Percentiles rank a stretch among this genome's conserved stretches.
Evolutionary conservation across 2,329 filamentous ascomycete genomes (phyloP).

Genomic region (Leptoxyphium fumago): DNA sequence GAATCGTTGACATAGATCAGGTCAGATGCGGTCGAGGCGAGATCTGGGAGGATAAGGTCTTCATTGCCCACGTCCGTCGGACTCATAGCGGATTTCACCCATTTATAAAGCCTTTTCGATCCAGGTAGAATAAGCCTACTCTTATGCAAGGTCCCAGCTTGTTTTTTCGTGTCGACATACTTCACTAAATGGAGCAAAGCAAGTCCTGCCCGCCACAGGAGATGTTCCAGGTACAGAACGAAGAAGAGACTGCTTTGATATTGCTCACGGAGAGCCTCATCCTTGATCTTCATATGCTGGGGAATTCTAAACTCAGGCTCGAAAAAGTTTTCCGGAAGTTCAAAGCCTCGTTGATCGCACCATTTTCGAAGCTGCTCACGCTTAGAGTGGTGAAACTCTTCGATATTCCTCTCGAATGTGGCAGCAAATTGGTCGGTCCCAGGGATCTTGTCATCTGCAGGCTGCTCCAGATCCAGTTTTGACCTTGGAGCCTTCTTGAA

Average conservation of each 20-base stretch:
- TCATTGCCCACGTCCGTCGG: constrained; percentile 32
- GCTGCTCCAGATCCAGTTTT: constrained; percentile 20
- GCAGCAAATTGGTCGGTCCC: constrained; percentile 45
- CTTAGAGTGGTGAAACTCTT: constrained; percentile 41
- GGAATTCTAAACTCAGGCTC: constrained; percentile 36
- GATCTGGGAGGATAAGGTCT: constrained; percentile 37
- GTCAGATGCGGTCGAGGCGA: constrained; percentile 35
- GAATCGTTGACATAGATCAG: constrained; percentile 51
- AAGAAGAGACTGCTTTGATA: constrained; percentile 47
- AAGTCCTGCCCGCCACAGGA: constrained; percentile 43
- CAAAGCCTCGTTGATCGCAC: constrained; percentile 32
- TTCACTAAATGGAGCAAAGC: constrained; percentile 48
- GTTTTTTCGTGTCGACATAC: constrained; percentile 51
- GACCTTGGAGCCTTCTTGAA: neutral
- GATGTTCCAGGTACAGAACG: constrained; percentile 56
- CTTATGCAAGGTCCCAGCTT: constrained; percentile 47
- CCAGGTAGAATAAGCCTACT: constrained; percentile 51
- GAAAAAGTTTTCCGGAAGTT: constrained; percentile 37
- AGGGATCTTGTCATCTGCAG: constrained; percentile 31
- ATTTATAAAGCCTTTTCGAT: constrained; percentile 48
- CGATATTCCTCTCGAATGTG: constrained; percentile 38
- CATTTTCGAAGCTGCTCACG: constrained; percentile 43
- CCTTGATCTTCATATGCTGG: constrained; percentile 14
- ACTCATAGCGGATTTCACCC: constrained; percentile 43
- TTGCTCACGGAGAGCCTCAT: constrained; percentile 46